Evolutionary conservation across 257 asterid genomes (phyloP), one percentile per base, ranked within the genome.

Genomic region (Plantago ovata): DNA sequence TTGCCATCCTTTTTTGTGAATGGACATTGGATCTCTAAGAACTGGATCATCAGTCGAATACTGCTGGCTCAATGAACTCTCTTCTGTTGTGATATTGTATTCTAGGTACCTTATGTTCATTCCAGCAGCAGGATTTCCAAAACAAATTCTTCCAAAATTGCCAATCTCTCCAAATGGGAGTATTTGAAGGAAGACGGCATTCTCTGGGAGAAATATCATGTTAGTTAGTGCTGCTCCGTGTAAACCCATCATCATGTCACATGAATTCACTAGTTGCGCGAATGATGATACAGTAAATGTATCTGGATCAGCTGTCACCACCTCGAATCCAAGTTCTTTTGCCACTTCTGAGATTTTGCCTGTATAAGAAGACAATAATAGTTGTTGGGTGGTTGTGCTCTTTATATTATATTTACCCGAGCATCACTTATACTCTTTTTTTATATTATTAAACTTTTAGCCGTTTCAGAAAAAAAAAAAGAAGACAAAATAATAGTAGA

Each of bases 201-300:
- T 72, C 1, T 87, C 80, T 1, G 94, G 94, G 24, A 84, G 61
- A 59, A 87, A 87, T 10, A 81, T 74, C 95, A 86, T 86, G 79
- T 86, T 84, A 0, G 95, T 86, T 19, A 86, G 55, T n/a, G 94
- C 95, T 0, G 88, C 95, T 44, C 93, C 95, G 15, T 86, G 95
- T 2, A 83, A 53, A 28, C 95, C 95, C 90, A 86, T 47, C 44
- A 87, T 42, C 53, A 81, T 81, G 67, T 84, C 95, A 66, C 88
- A 81, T 0, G 95, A 75, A 44, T 86, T 86, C 64, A 86, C 94
- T 0, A 53, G 0, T 20, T 70, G 71, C 1, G 94, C 90, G 22
- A 79, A 84, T 46, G 38, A 46, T 22, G 80, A 24, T 47, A 75
- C 71, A 3, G 81, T 61, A 3, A 81, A 71, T 1, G 28, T 0